Conservation (phyloP, 139 green algal genomes). For the Chlamydomonas incerta region DNA sequence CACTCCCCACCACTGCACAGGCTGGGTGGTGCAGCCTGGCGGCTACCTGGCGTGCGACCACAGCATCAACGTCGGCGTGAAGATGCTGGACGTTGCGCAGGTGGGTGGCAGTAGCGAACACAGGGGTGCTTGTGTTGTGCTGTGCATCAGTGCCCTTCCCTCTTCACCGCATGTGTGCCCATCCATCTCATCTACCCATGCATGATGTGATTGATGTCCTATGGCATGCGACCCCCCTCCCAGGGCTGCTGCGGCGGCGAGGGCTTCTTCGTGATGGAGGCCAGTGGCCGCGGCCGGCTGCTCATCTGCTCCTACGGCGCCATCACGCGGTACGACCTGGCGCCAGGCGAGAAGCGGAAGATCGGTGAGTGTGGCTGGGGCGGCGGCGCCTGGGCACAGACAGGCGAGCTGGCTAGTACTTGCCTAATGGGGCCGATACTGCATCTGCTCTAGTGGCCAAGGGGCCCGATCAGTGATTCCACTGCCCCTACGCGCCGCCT, state of each 20-base stretch:
- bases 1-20: background rate
- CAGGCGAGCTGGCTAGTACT: too few species aligned
- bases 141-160: too few species aligned
- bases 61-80: slow-evolving; percentile 34
- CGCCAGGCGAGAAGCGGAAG: slow-evolving; percentile 43
- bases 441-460: too few species aligned
- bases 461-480: too few species aligned
- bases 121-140: too few species aligned
- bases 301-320: slow-evolving; percentile 55
- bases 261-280: slow-evolving; percentile 55
- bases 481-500: too few species aligned
- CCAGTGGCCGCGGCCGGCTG: slow-evolving; percentile 45
- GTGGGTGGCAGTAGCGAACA: background rate
- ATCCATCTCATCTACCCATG: too few species aligned
- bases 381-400: too few species aligned
- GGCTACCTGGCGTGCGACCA: slow-evolving; percentile 53
- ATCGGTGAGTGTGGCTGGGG: background rate
- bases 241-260: slow-evolving; percentile 57
- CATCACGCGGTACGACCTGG: slow-evolving; percentile 60
- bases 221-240: too few species aligned
- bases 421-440: too few species aligned
- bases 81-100: slow-evolving; percentile 34
- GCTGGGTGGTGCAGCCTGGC: slow-evolving; percentile 52
- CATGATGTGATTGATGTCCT: too few species aligned
- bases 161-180: too few species aligned